Evolutionary conservation across 2,329 filamentous ascomycete genomes (phyloP).

Genomic region (Phialemoniopsis sp.): DNA sequence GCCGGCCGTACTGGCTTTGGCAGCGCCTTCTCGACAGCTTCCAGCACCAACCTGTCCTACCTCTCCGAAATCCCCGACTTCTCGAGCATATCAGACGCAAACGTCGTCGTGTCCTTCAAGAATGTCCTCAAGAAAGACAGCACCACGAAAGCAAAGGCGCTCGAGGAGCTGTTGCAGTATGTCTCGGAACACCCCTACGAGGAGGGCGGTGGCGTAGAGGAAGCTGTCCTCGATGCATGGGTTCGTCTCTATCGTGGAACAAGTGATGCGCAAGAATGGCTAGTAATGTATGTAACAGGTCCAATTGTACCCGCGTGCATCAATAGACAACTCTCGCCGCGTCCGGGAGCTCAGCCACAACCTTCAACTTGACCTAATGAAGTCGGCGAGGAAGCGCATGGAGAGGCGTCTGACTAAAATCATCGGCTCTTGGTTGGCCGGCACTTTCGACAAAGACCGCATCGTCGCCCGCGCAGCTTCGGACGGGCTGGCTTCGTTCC

Average conservation of each 20-base stretch:
- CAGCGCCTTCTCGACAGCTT: constrained; percentile 32
- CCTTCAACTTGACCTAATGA: constrained; percentile 61
- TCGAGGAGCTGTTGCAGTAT: constrained; percentile 76
- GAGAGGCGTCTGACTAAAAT: constrained; percentile 73
- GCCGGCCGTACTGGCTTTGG: constrained; percentile 26
- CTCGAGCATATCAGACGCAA: constrained; percentile 69
- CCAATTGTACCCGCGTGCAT: constrained; percentile 80
- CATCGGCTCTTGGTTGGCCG: constrained; percentile 87
- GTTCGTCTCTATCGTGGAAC: constrained; percentile 42
- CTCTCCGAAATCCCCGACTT: constrained; percentile 82
- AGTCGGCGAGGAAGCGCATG: constrained; percentile 73
- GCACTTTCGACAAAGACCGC: constrained; percentile 81
- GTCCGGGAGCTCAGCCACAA: constrained; percentile 84
- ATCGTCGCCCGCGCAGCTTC: constrained; percentile 71
- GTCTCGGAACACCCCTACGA: constrained; percentile 25
- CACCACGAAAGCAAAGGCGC: constrained; percentile 83
- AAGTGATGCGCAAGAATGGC: constrained; percentile 18
- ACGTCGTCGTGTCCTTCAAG: constrained; percentile 86
- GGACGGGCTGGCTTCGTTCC: constrained; percentile 71
- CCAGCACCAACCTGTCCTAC: constrained; percentile 67
- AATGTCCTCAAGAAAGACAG: constrained; percentile 90
- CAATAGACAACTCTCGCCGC: constrained; percentile 83
- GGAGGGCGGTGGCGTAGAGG: constrained; percentile 57
- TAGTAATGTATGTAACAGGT: constrained; percentile 50
- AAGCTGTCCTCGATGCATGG: constrained; percentile 85